Evolutionary conservation across 192 early-diverging fungal genomes (phyloP).

Genomic region (Lobulomyces angularis): DNA sequence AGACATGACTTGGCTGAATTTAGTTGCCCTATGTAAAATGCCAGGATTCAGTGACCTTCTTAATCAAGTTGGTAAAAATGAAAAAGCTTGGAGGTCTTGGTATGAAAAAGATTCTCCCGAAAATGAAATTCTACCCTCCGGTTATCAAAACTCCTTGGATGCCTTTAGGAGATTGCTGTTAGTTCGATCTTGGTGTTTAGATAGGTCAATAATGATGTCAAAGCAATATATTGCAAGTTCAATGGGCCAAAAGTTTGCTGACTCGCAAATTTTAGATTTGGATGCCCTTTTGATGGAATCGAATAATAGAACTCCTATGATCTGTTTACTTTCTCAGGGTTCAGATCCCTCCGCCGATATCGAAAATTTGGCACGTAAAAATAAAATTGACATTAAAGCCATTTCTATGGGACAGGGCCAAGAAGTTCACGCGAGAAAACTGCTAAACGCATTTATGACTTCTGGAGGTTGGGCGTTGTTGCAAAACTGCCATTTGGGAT

Average conservation of each 20-base stretch:
- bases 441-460: constrained; percentile 45
- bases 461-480: constrained; percentile 52
- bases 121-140: constrained; percentile 46
- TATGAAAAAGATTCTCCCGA: constrained; percentile 54
- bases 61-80: constrained; percentile 55
- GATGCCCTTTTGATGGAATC: constrained; percentile 45
- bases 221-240: constrained; percentile 53
- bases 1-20: constrained; percentile 54
- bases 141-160: constrained; percentile 47
- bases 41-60: constrained; percentile 49
- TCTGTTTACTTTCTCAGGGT: constrained; percentile 49
- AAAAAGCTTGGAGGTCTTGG: constrained; percentile 52
- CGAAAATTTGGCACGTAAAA: constrained; percentile 48
- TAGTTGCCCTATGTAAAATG: constrained; percentile 50
- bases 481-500: constrained; percentile 55
- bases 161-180: constrained; percentile 45
- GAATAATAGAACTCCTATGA: constrained; percentile 52
- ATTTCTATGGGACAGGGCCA: constrained; percentile 62
- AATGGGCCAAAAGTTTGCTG: constrained; percentile 30
- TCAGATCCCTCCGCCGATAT: constrained; percentile 55
- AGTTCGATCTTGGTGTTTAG: constrained; percentile 46
- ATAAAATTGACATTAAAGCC: constrained; percentile 54
- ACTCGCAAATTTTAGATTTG: constrained; percentile 55
- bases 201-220: constrained; percentile 52
- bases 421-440: constrained; percentile 50